These are phyloP conservation scores for Backusella luteola DNA, from an alignment of 192 early-diverging fungal species.

Conservation along the genomic window DNA sequence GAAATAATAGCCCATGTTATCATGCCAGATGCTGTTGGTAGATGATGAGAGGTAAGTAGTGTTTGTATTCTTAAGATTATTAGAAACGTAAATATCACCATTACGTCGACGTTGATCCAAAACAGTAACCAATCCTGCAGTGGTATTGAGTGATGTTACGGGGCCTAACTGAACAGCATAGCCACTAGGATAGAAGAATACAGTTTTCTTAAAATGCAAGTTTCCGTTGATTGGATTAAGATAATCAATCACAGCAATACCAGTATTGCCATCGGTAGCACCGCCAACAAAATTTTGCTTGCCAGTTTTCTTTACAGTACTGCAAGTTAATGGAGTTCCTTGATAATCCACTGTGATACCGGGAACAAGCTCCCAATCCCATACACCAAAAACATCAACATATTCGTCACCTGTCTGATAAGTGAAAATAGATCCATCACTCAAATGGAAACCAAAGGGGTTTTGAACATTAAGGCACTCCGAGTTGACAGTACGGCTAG, in stretches of 20 bases:
- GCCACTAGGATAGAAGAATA: constrained; percentile 19
- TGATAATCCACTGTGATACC: constrained; percentile 28
- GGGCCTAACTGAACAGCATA: constrained; percentile 24
- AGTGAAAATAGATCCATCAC: constrained; percentile 29
- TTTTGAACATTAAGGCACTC: constrained; percentile 32
- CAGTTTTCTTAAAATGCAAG: constrained; percentile 16
- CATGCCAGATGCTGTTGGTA: constrained; percentile 19
- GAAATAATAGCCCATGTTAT: constrained; percentile 23
- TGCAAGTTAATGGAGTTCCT: constrained; percentile 18
- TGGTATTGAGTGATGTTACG: not conserved
- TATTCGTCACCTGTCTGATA: constrained; percentile 34
- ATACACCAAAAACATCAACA: constrained; percentile 28
- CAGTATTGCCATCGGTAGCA: constrained; percentile 17
- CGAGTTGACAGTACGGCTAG: constrained; percentile 22
- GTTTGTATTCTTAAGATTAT: not conserved
- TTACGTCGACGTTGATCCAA: constrained; percentile 24
- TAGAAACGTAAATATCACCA: constrained; percentile 17
- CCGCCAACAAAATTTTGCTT: constrained; percentile 27
- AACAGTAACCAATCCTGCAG: not conserved
- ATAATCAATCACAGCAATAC: constrained; percentile 29
- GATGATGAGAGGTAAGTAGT: not conserved
- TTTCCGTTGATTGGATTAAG: constrained; percentile 18
- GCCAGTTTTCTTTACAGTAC: constrained; percentile 6
- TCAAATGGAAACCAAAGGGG: constrained; percentile 28
- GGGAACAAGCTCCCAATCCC: constrained; percentile 29